Evolutionary conservation across 192 early-diverging fungal species (phyloP).

Genomic region (Hyaloraphidium curvatum): DNA sequence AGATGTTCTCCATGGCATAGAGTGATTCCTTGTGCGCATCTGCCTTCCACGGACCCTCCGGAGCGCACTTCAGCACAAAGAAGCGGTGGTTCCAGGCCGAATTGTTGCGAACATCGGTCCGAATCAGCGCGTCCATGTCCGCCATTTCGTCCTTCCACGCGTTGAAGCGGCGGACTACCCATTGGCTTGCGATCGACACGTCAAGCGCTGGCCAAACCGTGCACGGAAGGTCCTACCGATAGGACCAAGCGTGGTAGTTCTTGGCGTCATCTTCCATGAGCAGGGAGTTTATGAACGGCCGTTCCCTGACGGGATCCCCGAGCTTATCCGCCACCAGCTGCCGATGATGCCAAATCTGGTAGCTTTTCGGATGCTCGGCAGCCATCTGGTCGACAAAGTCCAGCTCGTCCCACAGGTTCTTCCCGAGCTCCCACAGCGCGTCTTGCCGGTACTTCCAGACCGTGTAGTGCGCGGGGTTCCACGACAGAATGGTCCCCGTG

Average conservation of each 20-base stretch:
- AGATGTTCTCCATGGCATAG: slow-evolving; percentile 46
- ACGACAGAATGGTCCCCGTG: slow-evolving; percentile 54
- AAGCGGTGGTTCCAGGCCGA: slow-evolving; percentile 97
- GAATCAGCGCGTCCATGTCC: slow-evolving; percentile 52
- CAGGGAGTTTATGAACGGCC: slow-evolving; percentile 44
- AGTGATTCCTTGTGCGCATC: slow-evolving; percentile 26
- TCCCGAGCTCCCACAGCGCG: slow-evolving; percentile 42
- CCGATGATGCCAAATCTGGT: slow-evolving; percentile 89
- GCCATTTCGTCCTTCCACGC: slow-evolving; percentile 60
- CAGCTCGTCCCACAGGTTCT: slow-evolving; percentile 51
- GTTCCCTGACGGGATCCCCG: slow-evolving; percentile 34
- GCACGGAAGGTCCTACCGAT: slow-evolving; percentile 28
- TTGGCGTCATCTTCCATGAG: slow-evolving; percentile 63
- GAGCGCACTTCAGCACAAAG: slow-evolving; percentile 39
- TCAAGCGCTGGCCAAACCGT: not conserved
- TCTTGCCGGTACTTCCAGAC: slow-evolving; percentile 86
- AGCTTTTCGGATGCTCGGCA: slow-evolving; percentile 68
- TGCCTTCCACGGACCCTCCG: slow-evolving; percentile 18
- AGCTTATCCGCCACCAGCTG: slow-evolving; percentile 46
- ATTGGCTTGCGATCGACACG: slow-evolving; percentile 63
- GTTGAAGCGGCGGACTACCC: slow-evolving; percentile 56
- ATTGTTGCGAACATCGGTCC: slow-evolving; percentile 82
- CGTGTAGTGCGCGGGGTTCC: slow-evolving; percentile 88
- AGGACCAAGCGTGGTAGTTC: slow-evolving; percentile 98
- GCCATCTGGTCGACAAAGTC: slow-evolving; percentile 55